Evolutionary conservation across 768 basidiomycete genomes (phyloP).

Genomic region (Mycena kentingensis): DNA sequence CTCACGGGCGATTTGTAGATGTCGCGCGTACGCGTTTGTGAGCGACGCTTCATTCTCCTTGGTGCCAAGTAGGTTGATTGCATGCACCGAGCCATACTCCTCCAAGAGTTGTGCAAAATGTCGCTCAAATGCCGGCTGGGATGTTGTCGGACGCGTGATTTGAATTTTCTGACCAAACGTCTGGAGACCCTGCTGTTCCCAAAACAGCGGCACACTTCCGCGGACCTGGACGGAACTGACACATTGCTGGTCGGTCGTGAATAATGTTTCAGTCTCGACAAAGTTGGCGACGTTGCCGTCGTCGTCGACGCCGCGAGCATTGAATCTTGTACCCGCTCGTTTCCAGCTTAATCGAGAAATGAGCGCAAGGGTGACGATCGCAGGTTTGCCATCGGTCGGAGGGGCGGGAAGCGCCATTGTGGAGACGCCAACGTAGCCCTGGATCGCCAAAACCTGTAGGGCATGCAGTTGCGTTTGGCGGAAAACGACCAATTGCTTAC

Average conservation of each 20-base stretch:
- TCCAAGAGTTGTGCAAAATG: conserved; percentile 87
- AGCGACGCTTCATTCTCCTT: conserved; percentile 91
- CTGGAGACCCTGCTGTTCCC: conserved; percentile 97
- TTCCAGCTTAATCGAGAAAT: conserved; percentile 92
- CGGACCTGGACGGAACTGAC: conserved; percentile 94
- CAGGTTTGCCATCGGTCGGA: conserved; percentile 71
- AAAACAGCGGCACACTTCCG: conserved; percentile 98
- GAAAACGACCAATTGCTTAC: conserved; percentile 45
- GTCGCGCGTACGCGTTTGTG: conserved; percentile 79
- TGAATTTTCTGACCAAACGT: conserved; percentile 95
- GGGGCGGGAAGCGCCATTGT: conserved; percentile 77
- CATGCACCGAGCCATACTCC: conserved; percentile 83
- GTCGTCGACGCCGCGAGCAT: conserved; percentile 94
- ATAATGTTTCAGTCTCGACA: conserved; percentile 94
- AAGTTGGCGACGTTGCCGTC: conserved; percentile 95
- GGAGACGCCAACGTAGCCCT: conserved; percentile 89
- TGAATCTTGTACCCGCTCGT: conserved; percentile 95
- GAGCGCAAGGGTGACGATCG: conserved; percentile 73
- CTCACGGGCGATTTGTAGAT: conserved; percentile 66
- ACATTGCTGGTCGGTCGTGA: conserved; percentile 84
- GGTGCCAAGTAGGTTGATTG: conserved; percentile 86
- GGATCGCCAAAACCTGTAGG: conserved; percentile 79
- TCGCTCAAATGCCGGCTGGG: conserved; percentile 95
- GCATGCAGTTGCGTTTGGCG: conserved; percentile 13
- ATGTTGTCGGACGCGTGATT: conserved; percentile 92